Conservation (phyloP, 805 yeast species). For the Wickerhamiella occidentalis region DNA sequence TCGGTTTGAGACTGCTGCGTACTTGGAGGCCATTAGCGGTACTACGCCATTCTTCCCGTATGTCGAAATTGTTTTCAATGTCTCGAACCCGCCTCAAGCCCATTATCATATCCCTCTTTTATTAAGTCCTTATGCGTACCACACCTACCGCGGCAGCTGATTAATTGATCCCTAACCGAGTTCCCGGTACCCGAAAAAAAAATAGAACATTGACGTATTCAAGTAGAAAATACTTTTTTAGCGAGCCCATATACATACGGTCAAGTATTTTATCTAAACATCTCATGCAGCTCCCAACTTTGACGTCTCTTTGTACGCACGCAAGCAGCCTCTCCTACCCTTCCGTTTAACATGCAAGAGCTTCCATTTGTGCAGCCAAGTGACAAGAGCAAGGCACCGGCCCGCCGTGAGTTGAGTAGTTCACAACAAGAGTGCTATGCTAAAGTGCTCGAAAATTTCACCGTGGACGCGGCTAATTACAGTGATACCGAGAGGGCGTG, state of each 20-base stretch:
- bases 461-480: slow-evolving; percentile 30
- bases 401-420: slow-evolving; percentile 34
- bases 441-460: slow-evolving; percentile 53
- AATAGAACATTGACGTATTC: no score
- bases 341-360: not conserved
- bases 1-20: slow-evolving; percentile 62
- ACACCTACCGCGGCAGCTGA: slow-evolving; percentile 79
- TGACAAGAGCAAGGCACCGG: slow-evolving; percentile 39
- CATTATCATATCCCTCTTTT: slow-evolving; percentile 88
- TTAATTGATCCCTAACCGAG: not conserved
- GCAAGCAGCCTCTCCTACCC: not conserved
- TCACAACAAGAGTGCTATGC: slow-evolving; percentile 50
- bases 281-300: no score
- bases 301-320: not conserved
- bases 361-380: slow-evolving; percentile 51
- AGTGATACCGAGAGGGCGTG: slow-evolving; percentile 64
- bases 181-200: not conserved
- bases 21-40: slow-evolving; percentile 32
- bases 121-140: slow-evolving; percentile 73
- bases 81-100: slow-evolving; percentile 52
- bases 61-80: slow-evolving; percentile 65
- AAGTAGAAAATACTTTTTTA: no score
- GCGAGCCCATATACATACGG: no score
- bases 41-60: slow-evolving; percentile 57
- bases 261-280: not conserved